phyloP scores from a whole-genome alignment of 2,329 filamentous ascomycete genomes.

The Ophiostoma quercus region DNA sequence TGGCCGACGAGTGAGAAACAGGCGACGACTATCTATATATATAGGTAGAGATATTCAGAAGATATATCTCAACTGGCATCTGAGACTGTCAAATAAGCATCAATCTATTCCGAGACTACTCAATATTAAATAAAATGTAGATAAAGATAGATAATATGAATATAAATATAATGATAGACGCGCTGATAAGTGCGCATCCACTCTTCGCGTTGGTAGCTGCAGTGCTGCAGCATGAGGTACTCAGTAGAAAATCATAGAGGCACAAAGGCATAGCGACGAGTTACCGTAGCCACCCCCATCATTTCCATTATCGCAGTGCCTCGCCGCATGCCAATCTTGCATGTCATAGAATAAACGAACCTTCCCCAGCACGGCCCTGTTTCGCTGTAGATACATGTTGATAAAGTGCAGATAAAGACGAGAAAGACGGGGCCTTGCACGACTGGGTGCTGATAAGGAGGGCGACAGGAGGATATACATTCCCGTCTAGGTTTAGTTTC shows the following conservation, averaged over 20 bases:
- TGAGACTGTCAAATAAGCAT: neutral
- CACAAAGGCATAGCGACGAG: neutral
- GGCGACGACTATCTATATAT: neutral
- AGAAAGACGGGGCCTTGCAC: neutral
- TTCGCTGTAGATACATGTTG: neutral
- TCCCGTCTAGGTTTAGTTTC: neutral
- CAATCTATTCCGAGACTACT: neutral
- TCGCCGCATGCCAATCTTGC: conserved; percentile 7
- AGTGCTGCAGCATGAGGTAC: neutral
- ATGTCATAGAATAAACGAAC: conserved; percentile 2
- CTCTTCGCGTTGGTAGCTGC: neutral
- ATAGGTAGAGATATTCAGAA: neutral
- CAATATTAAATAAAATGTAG: neutral
- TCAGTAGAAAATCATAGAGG: too few relatives aligned
- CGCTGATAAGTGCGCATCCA: neutral
- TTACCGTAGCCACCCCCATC: conserved; percentile 9
- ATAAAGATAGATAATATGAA: conserved; percentile 13
- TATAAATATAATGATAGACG: neutral
- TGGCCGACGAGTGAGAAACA: neutral
- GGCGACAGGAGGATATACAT: conserved; percentile 8
- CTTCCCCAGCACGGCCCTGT: neutral
- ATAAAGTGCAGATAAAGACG: neutral
- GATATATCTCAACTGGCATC: neutral
- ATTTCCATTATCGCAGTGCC: neutral
- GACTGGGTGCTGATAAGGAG: conserved; percentile 5